A percentile compares a stretch with the other conserved stretches of the same genome.
These are phyloP conservation scores for Saccharomyces eubayanus DNA, from an alignment of 805 yeast genomes.

Conservation along the genomic window DNA sequence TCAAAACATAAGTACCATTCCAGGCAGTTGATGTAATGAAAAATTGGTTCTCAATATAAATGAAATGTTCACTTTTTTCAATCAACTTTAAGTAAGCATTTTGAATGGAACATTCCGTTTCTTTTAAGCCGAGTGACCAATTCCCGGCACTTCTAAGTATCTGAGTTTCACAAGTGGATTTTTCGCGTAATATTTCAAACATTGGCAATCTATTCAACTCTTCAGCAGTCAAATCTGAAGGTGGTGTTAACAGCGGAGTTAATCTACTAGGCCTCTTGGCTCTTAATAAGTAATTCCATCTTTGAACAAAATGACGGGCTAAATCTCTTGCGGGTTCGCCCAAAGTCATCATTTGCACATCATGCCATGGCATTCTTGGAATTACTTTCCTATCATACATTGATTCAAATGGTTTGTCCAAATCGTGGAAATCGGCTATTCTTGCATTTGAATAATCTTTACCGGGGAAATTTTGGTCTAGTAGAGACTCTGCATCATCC, in stretches of 20 bases:
- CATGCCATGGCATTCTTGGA: conserved; percentile 99
- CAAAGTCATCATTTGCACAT: conserved; percentile 88
- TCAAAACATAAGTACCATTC: conserved; percentile 76
- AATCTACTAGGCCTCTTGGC: conserved; percentile 92
- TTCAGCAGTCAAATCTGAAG: conserved; percentile 71
- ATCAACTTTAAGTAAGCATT: conserved; percentile 85
- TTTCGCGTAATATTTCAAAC: conserved; percentile 35
- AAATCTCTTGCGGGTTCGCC: conserved; percentile 93
- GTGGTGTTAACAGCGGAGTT: conserved; percentile 88
- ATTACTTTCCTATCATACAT: conserved; percentile 74
- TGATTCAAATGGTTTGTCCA: conserved; percentile 81
- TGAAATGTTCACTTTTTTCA: conserved; percentile 85
- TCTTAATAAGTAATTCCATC: conserved; percentile 91
- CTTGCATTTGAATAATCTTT: conserved; percentile 96
- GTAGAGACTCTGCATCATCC: conserved; percentile 55
- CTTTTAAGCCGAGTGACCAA: conserved; percentile 88
- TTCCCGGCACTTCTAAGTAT: conserved; percentile 78
- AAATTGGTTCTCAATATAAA: conserved; percentile 93
- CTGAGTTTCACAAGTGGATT: conserved; percentile 90
- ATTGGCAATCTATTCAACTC: conserved; percentile 52
- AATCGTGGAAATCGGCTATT: conserved; percentile 71
- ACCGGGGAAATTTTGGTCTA: conserved; percentile 74
- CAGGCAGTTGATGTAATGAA: conserved; percentile 83
- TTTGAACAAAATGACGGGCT: conserved; percentile 88
- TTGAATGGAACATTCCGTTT: conserved; percentile 83